These are phyloP conservation scores for Asterophora lycoperdoides DNA, from an alignment of 768 basidiomycete genomes.

Conservation along the genomic window DNA sequence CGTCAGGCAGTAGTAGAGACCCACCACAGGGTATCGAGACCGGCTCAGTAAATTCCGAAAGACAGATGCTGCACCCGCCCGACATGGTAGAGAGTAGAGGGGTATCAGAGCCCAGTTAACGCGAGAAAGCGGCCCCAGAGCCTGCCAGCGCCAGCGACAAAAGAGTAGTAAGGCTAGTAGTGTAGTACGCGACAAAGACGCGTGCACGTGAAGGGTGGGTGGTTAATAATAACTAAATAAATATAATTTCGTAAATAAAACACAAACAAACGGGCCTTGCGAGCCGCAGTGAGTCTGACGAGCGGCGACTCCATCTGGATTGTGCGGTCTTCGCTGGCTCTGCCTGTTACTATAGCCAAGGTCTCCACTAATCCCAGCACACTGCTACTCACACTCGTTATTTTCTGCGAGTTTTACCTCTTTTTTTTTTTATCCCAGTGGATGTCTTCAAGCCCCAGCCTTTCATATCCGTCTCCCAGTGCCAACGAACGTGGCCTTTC, in stretches of 20 bases:
- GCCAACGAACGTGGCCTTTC: conserved; percentile 23
- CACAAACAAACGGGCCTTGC: conserved; percentile 6
- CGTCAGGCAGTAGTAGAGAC: background rate
- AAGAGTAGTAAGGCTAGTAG: too few relatives aligned
- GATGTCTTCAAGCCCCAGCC: conserved; percentile 32
- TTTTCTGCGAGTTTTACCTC: conserved; percentile 2
- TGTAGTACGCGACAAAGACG: conserved; percentile 8
- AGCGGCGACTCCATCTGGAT: conserved; percentile 4
- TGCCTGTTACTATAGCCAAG: conserved; percentile 7
- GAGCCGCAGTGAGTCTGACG: conserved; percentile 2
- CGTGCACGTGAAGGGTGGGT: background rate
- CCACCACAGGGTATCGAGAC: conserved; percentile 61
- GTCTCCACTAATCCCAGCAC: conserved; percentile 3
- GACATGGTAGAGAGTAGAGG: conserved; percentile 17
- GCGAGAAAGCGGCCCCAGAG: background rate
- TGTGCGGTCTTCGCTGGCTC: conserved; percentile 2
- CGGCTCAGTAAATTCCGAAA: conserved; percentile 47
- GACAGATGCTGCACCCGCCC: conserved; percentile 52
- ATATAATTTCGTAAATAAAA: too few relatives aligned
- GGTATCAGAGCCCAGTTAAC: background rate
- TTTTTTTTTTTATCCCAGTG: conserved; percentile 17
- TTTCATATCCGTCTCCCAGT: conserved; percentile 9
- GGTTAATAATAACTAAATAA: too few relatives aligned
- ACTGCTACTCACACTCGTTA: conserved; percentile 12
- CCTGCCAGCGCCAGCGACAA: background rate